Conservation (phyloP, 2,329 filamentous ascomycete genomes). For the Monosporascus sp. region DNA sequence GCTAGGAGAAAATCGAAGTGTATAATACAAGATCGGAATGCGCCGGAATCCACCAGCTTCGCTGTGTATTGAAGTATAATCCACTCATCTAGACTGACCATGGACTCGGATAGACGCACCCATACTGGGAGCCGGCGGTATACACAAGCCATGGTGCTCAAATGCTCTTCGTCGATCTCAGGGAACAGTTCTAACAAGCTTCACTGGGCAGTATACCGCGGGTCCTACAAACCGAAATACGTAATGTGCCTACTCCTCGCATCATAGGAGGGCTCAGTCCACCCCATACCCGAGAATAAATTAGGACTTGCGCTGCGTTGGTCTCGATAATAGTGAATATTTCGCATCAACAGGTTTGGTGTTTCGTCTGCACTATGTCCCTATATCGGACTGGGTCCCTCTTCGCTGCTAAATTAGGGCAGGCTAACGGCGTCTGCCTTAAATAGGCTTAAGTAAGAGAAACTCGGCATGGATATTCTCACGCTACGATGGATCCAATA, state of each 20-base stretch:
- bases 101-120: too few species aligned
- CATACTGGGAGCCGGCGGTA: too few species aligned
- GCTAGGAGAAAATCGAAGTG: too few species aligned
- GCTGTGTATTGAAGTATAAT: not conserved
- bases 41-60: not conserved
- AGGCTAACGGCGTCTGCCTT: not conserved
- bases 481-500: slow-evolving; percentile 1
- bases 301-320: not conserved
- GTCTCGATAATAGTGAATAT: not conserved
- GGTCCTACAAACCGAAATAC: not conserved
- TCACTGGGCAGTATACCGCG: not conserved
- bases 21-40: not conserved
- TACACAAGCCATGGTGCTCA: not conserved
- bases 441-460: slow-evolving; percentile 9
- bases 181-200: not conserved
- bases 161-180: not conserved
- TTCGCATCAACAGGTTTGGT: not conserved
- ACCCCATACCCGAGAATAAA: not conserved
- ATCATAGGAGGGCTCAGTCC: not conserved
- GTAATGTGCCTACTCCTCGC: not conserved
- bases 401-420: not conserved
- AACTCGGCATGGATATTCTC: slow-evolving; percentile 4
- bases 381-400: not conserved
- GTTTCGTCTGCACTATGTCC: not conserved
- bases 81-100: too few species aligned